These are phyloP conservation scores for Boletus subparvulus DNA, from an alignment of 768 basidiomycete species.

Conservation along the genomic window DNA sequence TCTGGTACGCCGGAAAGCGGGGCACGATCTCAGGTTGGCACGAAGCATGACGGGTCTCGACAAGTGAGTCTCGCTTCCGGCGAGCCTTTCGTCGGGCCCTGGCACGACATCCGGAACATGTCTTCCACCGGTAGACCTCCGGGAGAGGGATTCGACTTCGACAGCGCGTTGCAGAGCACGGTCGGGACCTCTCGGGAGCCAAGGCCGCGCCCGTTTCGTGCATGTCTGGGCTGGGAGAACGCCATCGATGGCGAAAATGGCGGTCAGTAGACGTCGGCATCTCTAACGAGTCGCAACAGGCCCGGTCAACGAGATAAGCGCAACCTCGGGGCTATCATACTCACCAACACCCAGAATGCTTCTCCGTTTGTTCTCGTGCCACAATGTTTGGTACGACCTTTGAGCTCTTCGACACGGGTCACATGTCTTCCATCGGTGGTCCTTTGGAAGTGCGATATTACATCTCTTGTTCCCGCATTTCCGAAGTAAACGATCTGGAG, in stretches of 20 bases:
- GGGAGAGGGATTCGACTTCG: conserved; percentile 36
- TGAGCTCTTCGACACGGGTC: conserved; percentile 40
- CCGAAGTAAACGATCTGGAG: conserved; percentile 2
- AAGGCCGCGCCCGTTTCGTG: background rate
- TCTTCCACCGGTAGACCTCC: conserved; percentile 41
- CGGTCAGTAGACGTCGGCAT: background rate
- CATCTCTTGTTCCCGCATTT: conserved; percentile 39
- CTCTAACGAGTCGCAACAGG: background rate
- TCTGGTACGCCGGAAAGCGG: conserved; percentile 21
- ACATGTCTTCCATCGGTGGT: conserved; percentile 44
- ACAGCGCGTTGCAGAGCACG: conserved; percentile 39
- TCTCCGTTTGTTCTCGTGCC: conserved; percentile 20
- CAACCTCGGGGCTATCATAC: background rate
- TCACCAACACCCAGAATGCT: conserved; percentile 6
- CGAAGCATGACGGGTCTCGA: background rate
- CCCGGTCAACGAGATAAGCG: conserved; percentile 17
- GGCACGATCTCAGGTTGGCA: conserved; percentile 5
- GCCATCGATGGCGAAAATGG: background rate
- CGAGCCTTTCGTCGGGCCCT: conserved; percentile 10
- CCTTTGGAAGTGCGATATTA: conserved; percentile 31
- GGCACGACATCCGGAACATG: conserved; percentile 41
- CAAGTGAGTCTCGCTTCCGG: background rate
- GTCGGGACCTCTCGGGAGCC: conserved; percentile 31
- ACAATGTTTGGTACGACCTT: conserved; percentile 37
- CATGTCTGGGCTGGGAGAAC: conserved; percentile 6